These are phyloP conservation scores for Botrytis deweyae DNA, from an alignment of 2,329 filamentous ascomycete species.

Conservation along the genomic window DNA sequence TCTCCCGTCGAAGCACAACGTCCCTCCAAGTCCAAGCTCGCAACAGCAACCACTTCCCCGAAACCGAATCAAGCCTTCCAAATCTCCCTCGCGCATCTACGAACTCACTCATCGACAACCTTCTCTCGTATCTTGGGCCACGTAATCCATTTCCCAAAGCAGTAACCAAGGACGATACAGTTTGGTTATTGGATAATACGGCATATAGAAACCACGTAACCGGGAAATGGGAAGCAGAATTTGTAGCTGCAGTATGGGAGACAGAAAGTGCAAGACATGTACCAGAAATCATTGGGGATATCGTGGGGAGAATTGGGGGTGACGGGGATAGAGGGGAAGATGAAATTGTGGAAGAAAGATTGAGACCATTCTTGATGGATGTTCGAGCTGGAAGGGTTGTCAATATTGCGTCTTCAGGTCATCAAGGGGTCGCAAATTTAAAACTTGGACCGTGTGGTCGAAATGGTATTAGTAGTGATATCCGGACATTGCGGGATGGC, in stretches of 20 bases:
- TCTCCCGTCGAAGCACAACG: slow-evolving; percentile 12
- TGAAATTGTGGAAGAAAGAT: slow-evolving; percentile 61
- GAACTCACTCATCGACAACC: slow-evolving; percentile 35
- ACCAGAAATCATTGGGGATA: slow-evolving; percentile 65
- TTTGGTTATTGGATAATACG: slow-evolving; percentile 91
- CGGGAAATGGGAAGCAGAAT: slow-evolving; percentile 73
- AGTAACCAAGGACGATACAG: slow-evolving; percentile 61
- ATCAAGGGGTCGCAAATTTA: slow-evolving; percentile 41
- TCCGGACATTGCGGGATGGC: slow-evolving; percentile 51
- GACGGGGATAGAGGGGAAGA: slow-evolving; percentile 56
- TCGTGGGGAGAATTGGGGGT: slow-evolving; percentile 69
- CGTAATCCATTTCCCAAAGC: slow-evolving; percentile 58
- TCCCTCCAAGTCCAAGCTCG: slow-evolving; percentile 19
- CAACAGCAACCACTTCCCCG: slow-evolving; percentile 18
- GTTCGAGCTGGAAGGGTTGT: slow-evolving; percentile 70
- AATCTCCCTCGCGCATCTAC: slow-evolving; percentile 38
- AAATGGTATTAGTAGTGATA: slow-evolving; percentile 70
- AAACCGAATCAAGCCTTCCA: slow-evolving; percentile 49
- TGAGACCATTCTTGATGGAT: slow-evolving; percentile 76
- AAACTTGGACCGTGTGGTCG: slow-evolving; percentile 67
- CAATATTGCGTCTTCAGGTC: slow-evolving; percentile 56
- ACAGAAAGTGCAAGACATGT: slow-evolving; percentile 66
- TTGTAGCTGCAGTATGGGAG: slow-evolving; percentile 78
- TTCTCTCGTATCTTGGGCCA: slow-evolving; percentile 52
- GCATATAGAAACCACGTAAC: slow-evolving; percentile 60